A percentile compares a stretch with the other conserved stretches of the same genome.
Conservation (phyloP, 2,329 filamentous ascomycete species). For the Curvularia sp. region DNA sequence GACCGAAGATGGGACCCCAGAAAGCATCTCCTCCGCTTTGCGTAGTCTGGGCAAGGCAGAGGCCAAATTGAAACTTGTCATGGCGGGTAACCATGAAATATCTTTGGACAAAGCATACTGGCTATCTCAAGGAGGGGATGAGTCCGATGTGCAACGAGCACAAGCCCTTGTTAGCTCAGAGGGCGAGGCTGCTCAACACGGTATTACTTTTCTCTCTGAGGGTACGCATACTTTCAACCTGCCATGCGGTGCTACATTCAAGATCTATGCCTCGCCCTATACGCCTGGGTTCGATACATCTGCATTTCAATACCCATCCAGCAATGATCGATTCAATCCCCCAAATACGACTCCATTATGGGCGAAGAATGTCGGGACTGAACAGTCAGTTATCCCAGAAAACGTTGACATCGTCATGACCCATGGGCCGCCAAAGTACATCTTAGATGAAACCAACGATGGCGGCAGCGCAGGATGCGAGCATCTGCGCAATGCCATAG, state of each 20-base stretch:
- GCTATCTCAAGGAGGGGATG: conserved; percentile 40
- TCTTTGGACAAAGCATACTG: conserved; percentile 57
- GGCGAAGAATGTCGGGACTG: conserved; percentile 28
- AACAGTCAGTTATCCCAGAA: conserved; percentile 37
- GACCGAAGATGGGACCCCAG: conserved; percentile 57
- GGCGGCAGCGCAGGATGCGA: conserved; percentile 59
- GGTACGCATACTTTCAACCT: conserved; percentile 57
- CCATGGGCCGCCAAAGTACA: conserved; percentile 62
- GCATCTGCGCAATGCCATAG: conserved; percentile 59
- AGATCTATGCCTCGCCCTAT: conserved; percentile 60
- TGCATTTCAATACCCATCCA: conserved; percentile 60
- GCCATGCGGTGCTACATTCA: conserved; percentile 56
- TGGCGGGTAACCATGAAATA: conserved; percentile 68
- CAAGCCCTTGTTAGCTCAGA: conserved; percentile 41
- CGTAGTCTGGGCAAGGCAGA: conserved; percentile 55
- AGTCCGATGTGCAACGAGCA: conserved; percentile 15
- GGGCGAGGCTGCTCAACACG: conserved; percentile 52
- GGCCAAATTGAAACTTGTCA: conserved; percentile 65
- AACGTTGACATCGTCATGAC: conserved; percentile 65
- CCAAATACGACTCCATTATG: conserved; percentile 24
- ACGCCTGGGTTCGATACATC: conserved; percentile 61
- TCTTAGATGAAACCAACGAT: conserved; percentile 54
- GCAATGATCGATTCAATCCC: conserved; percentile 60
- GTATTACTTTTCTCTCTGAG: conserved; percentile 62
- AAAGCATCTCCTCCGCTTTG: conserved; percentile 56